Evolutionary conservation across 2,329 filamentous ascomycete species (phyloP), one percentile per base, ranked within the genome.

Genomic region (Pochonia chlamydosporia): DNA sequence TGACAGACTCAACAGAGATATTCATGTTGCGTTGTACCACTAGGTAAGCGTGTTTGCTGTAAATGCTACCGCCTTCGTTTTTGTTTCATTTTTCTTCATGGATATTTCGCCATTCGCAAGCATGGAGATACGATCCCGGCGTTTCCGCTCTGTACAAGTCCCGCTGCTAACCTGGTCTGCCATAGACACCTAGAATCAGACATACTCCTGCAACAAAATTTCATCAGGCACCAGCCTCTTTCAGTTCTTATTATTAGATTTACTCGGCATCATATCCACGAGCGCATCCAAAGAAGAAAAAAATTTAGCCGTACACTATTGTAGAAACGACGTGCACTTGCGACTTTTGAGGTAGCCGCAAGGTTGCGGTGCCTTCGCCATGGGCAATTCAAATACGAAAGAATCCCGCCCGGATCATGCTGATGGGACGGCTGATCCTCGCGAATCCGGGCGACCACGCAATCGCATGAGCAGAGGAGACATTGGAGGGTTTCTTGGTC

Each of bases 401-500:
- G 68, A 70, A 53, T 63, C 67, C 35, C 68, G 67, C 43, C 52
- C 56, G 11, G 63, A 61, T 4, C 52, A 55, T 43, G 49, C 54
- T 42, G 57, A 60, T 7, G 35, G 25, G 18, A 10, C 35, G 5
- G 10, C 35, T 23, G 54, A 54, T 16, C 45, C 52, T 43, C 31
- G 50, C 6, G 55, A 57, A 13, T 10, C 49, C 8, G 54, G 50
- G 26, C 56, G 59, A 46, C 52, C 56, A 26, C 54, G 56, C 28
- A 55, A 55, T 21, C 63, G 63, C 42, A 51, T 60, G 41, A 72
- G 67, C 52, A 66, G 76, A 18, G 64, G 66, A 8, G 76, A 80
- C 33, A 58, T 80, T 14, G 64, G 66, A 23, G 65, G 66, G 23
- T 61, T 76, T 10, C 63, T 80, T 24, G 71, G 70, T 18, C 55